Base-by-base conservation (phyloP, 352 stramenopile genomes). In the Pythium sp. region DNA sequence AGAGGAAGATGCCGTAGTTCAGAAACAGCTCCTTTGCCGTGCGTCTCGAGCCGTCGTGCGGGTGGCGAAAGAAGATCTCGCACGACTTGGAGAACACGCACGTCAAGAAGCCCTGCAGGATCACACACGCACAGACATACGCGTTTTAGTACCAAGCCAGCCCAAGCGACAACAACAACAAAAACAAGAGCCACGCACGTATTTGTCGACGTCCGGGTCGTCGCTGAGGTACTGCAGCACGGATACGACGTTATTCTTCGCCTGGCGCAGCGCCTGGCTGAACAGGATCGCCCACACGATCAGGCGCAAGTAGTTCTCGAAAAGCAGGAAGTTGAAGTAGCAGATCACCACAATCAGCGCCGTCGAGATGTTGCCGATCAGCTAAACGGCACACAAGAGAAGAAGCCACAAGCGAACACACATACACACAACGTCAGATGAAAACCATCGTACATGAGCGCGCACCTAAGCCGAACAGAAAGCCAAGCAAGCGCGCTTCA, bases 261-360 rank as follows among this genome's bases (percentile, higher is more conserved):
- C 86, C 59, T 93, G 86, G 3, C 88, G 85, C 71, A 96, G 78
- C 53, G 88, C 88, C 56, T 96, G 86, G 57, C 85, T 94, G 77
- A 92, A 93, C 46, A 96, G 67, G 65, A 94, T 92, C 47, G 86
- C 85, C 88, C 88, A 96, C 15, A 96, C 83, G 61, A 96, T 96
- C 46, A 96, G 76, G 6, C 87, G 79, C 69, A 94, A 59, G 73
- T 96, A 96, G 80, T 91, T 93, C 76, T 96, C 88, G 58, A 96
- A 96, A 62, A 96, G 77, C 51, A 94, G 72, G 70, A 96, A 96
- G 78, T 96, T 96, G 71, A 94, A 94, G 74, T 96, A 96, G 71
- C 92, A 87, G 54, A 96, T 82, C 54, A 90, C 70, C 67, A 94
- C 79, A 67, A 96, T 92, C 57, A 94, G 68, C 73, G 86, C 86